A percentile compares a stretch with the other conserved stretches of the same genome.
Evolutionary conservation across 345 rosid genomes (phyloP).

Genomic region (Carallia brachiata): DNA sequence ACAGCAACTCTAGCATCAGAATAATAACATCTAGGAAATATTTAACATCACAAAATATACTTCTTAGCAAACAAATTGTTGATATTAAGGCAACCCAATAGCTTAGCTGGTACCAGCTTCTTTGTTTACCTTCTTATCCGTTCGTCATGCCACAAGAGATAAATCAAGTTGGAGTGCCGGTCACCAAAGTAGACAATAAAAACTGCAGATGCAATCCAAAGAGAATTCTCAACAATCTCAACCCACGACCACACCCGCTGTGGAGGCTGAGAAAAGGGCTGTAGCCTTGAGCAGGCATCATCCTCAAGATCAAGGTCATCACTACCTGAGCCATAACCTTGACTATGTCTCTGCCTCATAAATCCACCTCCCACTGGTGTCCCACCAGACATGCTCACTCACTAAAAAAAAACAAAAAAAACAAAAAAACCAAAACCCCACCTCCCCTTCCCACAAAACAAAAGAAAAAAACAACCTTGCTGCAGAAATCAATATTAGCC

Average conservation of each 20-base stretch:
- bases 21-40: no score
- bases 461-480: not conserved
- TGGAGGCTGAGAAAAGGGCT: constrained; percentile 40
- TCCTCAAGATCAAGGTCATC: constrained; percentile 90
- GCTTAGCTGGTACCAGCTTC: not conserved
- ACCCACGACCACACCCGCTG: constrained; percentile 56
- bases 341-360: constrained; percentile 94
- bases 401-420: no score
- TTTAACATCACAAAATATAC: not conserved
- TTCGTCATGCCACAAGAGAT: constrained; percentile 64
- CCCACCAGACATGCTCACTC: constrained; percentile 73
- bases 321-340: constrained; percentile 80
- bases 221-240: constrained; percentile 67
- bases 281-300: constrained; percentile 81
- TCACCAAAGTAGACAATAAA: constrained; percentile 85
- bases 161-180: constrained; percentile 63
- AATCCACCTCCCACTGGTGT: constrained; percentile 84
- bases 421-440: no score
- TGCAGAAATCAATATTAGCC: constrained; percentile 6
- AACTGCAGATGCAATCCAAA: constrained; percentile 81
- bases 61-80: not conserved
- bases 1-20: no score
- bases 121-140: constrained; percentile 69
- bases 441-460: no score
- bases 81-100: not conserved